These are phyloP conservation scores for Fusarium coffeatum DNA, from an alignment of 2,329 filamentous ascomycete genomes.

Conservation along the genomic window DNA sequence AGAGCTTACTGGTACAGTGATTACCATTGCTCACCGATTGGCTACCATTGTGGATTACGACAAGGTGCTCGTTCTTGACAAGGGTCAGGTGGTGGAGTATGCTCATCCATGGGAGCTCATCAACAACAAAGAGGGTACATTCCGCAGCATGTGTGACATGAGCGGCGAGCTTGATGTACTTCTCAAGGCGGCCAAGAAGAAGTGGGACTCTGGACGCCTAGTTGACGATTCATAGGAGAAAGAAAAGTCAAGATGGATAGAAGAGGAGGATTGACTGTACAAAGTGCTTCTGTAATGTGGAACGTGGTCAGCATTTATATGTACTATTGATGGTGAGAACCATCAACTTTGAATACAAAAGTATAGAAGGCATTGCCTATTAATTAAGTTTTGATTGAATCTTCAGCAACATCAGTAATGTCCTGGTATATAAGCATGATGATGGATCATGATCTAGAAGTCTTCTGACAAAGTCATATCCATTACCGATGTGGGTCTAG, in stretches of 20 bases:
- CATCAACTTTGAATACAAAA: slow-evolving; percentile 19
- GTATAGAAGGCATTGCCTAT: slow-evolving; percentile 32
- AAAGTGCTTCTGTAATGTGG: slow-evolving; percentile 15
- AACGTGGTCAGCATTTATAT: slow-evolving; percentile 6
- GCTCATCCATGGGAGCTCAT: slow-evolving; percentile 90
- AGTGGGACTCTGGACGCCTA: slow-evolving; percentile 56
- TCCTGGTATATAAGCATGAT: background rate
- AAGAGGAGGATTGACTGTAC: slow-evolving; percentile 29
- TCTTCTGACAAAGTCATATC: background rate
- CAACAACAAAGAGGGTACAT: slow-evolving; percentile 73
- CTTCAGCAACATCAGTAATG: too few species aligned
- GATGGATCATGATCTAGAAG: background rate
- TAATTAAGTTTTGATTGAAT: slow-evolving; percentile 3
- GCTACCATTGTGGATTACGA: slow-evolving; percentile 99
- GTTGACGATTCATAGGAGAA: slow-evolving; percentile 49
- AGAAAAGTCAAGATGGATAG: slow-evolving; percentile 2
- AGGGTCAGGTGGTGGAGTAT: slow-evolving; percentile 87
- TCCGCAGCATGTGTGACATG: slow-evolving; percentile 73
- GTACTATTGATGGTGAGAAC: slow-evolving; percentile 3
- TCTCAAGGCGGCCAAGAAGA: slow-evolving; percentile 66
- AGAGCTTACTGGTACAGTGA: slow-evolving; percentile 91
- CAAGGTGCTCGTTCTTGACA: slow-evolving; percentile 94
- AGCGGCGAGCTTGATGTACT: slow-evolving; percentile 68
- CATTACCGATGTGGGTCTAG: slow-evolving; percentile 11
- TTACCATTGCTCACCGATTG: slow-evolving; percentile 94